Conservation (phyloP, 805 yeast species). For the Teunomyces barrocoloradensis region DNA sequence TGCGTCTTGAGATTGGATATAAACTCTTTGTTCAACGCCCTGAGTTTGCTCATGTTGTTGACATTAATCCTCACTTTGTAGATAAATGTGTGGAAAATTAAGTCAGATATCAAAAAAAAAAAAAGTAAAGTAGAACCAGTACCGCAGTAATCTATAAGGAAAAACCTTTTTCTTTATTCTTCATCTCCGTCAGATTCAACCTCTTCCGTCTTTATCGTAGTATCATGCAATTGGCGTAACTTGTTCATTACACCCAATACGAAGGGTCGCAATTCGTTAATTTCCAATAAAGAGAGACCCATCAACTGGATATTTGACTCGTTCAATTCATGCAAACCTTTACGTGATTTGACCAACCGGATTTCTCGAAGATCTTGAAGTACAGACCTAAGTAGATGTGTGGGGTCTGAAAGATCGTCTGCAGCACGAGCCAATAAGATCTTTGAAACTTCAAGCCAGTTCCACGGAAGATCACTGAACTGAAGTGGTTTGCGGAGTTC, state of each 20-base stretch:
- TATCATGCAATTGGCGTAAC: slow-evolving; percentile 53
- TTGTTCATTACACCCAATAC: slow-evolving; percentile 79
- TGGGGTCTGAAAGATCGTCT: slow-evolving; percentile 75
- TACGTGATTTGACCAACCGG: slow-evolving; percentile 73
- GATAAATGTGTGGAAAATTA: neutral
- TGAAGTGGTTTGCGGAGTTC: slow-evolving; percentile 57
- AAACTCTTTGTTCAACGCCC: slow-evolving; percentile 28
- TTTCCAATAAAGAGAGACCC: slow-evolving; percentile 77
- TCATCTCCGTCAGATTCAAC: slow-evolving; percentile 10
- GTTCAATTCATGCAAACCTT: slow-evolving; percentile 75
- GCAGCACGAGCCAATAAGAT: slow-evolving; percentile 65
- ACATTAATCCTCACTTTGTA: neutral
- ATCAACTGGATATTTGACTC: slow-evolving; percentile 81
- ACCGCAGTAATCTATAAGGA: neutral
- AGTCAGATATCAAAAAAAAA: neutral
- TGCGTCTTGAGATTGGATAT: slow-evolving; percentile 37
- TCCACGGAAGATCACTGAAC: slow-evolving; percentile 76
- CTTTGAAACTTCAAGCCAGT: slow-evolving; percentile 83
- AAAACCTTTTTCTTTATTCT: neutral
- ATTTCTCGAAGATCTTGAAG: slow-evolving; percentile 85
- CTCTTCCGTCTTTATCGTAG: slow-evolving; percentile 9
- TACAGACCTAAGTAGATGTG: slow-evolving; percentile 64
- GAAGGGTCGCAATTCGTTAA: slow-evolving; percentile 85
- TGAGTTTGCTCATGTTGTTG: slow-evolving; percentile 26
- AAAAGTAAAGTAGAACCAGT: neutral